phyloP scores from a whole-genome alignment of 2,329 filamentous ascomycete genomes.

The Ramularia collo-cygni region DNA sequence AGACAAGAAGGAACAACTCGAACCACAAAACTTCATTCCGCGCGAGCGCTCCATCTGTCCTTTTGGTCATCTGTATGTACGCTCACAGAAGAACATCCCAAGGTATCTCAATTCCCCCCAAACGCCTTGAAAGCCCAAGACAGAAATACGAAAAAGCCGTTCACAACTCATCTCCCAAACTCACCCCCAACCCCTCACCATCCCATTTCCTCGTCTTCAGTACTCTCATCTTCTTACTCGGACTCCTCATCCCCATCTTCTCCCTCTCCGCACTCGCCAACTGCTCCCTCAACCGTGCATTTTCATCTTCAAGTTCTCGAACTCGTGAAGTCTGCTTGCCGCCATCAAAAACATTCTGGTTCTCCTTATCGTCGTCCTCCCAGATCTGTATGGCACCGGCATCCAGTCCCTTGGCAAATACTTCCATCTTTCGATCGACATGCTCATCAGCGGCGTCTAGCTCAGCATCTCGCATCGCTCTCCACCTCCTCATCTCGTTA shows the following conservation, averaged over 20 bases:
- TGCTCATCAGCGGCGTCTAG: slow-evolving; percentile 72
- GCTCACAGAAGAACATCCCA: too few relatives aligned
- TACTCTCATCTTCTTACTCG: slow-evolving; percentile 44
- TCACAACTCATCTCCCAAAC: slow-evolving; percentile 1
- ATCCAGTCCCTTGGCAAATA: slow-evolving; percentile 49
- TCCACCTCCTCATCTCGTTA: slow-evolving; percentile 73
- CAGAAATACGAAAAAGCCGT: neutral
- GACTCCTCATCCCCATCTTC: slow-evolving; percentile 33
- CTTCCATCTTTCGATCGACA: slow-evolving; percentile 79
- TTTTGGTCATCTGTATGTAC: too few relatives aligned
- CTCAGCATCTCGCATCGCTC: slow-evolving; percentile 69
- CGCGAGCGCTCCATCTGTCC: too few relatives aligned
- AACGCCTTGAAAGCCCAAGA: too few relatives aligned
- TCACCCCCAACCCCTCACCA: slow-evolving; percentile 28
- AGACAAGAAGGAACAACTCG: too few relatives aligned
- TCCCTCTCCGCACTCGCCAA: slow-evolving; percentile 37
- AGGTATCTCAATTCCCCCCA: too few relatives aligned
- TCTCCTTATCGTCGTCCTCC: slow-evolving; percentile 35
- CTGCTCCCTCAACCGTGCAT: slow-evolving; percentile 35
- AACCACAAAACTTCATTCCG: too few relatives aligned
- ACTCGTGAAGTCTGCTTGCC: slow-evolving; percentile 9
- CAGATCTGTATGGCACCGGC: slow-evolving; percentile 32
- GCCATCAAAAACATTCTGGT: slow-evolving; percentile 6
- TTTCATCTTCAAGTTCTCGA: slow-evolving; percentile 40
- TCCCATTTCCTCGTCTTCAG: slow-evolving; percentile 45